Base-by-base conservation (phyloP, 163 green algal species). In the Picocystis sp. region DNA sequence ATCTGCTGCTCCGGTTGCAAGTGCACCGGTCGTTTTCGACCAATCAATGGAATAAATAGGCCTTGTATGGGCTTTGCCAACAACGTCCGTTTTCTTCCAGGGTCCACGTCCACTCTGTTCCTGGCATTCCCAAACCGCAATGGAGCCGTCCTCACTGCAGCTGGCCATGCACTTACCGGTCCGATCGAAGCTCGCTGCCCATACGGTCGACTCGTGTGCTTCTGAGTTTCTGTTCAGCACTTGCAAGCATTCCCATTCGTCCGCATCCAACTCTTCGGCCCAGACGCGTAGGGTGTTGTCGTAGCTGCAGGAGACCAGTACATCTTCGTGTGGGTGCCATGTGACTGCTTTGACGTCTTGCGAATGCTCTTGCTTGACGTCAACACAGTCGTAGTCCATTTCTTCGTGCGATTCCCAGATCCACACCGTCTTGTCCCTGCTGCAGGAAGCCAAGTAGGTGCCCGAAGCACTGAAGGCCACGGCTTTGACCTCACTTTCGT, bases 401-500 rank as follows among this genome's bases (percentile, higher is more conserved):
- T 50, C 22, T 33, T 6, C 22, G 22, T 50, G 22, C 9, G 44
- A 33, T 50, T 61, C 22, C 68, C 68, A 76, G 14, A 76, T 64
- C 68, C 68, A 76, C 43, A 76, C 64, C 49, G 48, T 89, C 67
- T 89, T 92, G 70, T 98, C 89, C 0, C 89, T 64, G 22, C 86
- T 80, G 66, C 90, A 98, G 1, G 89, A 96, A 11, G 89, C 87
- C 8, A 97, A 60, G 42, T 87, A 48, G n/a, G 41, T 69, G 38
- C 87, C 64, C 12, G 14, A 25, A 0, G 81, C 79, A 53, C 65
- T 83, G 82, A 85, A 97, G 2, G 79, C 81, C 6, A 87, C 82
- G 22, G 64, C 71, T 61, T 98, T 98, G 22, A 98, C 87, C 67
- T 98, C 88, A 52, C 81, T 93, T 58, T 96, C 89, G 52, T 96